These are phyloP conservation scores for Stephania yunnanensis DNA, from an alignment of 164 flowering plant species.

Conservation along the genomic window DNA sequence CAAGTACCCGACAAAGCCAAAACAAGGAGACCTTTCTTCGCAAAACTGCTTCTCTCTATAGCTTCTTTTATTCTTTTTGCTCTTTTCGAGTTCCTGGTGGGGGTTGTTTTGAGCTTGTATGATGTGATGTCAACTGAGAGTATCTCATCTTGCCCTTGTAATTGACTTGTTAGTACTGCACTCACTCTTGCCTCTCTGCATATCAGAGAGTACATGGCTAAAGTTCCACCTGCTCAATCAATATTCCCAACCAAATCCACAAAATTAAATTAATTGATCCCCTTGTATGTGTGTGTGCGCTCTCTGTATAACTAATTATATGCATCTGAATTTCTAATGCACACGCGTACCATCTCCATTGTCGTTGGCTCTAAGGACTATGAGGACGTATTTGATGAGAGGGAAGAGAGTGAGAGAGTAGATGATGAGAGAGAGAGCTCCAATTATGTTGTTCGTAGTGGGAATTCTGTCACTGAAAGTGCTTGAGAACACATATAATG, in stretches of 20 bases:
- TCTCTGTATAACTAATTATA: background rate
- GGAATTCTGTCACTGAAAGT: slow-evolving; percentile 22
- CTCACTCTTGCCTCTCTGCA: slow-evolving; percentile 17
- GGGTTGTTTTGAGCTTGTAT: slow-evolving; percentile 10
- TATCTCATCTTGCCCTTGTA: slow-evolving; percentile 10
- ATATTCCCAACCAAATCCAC: background rate
- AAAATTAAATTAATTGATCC: background rate
- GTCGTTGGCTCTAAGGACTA: slow-evolving; percentile 29
- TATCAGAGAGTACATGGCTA: slow-evolving; percentile 24
- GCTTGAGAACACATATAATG: slow-evolving; percentile 27
- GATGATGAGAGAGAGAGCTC: slow-evolving; percentile 27
- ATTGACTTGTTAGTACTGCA: slow-evolving; percentile 11
- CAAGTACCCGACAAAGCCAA: slow-evolving; percentile 22
- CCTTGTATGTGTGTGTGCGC: too few relatives aligned
- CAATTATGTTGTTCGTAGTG: slow-evolving; percentile 18
- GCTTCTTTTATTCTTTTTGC: slow-evolving; percentile 19
- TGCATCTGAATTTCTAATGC: background rate
- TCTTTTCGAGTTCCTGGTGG: slow-evolving; percentile 13
- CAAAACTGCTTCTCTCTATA: slow-evolving; percentile 14
- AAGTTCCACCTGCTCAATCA: slow-evolving; percentile 19
- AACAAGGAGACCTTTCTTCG: slow-evolving; percentile 5
- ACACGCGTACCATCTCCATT: slow-evolving; percentile 26
- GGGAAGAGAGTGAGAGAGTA: slow-evolving; percentile 30
- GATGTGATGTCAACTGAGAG: slow-evolving; percentile 6
- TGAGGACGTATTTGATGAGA: slow-evolving; percentile 30